Evolutionary conservation across 805 yeast species (phyloP).

Genomic region (Cyberlindnera nakhonratchasimensis): DNA sequence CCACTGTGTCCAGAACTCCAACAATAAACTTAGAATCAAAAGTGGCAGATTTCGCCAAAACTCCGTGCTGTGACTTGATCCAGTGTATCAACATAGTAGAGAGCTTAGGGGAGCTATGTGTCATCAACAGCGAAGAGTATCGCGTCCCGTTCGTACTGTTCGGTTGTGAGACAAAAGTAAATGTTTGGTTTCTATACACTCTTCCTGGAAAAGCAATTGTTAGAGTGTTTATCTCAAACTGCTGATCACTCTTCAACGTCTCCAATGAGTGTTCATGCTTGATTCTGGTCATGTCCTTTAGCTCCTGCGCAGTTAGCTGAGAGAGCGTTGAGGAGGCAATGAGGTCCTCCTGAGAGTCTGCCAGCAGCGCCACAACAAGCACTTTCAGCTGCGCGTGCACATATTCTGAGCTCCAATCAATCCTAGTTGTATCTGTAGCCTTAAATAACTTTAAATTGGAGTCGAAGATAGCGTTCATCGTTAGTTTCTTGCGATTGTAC

Average conservation of each 20-base stretch:
- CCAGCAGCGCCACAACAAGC: conserved; percentile 22
- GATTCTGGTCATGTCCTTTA: conserved; percentile 17
- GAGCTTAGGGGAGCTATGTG: conserved; percentile 17
- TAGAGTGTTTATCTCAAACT: conserved; percentile 8
- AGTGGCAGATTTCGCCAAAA: conserved; percentile 24
- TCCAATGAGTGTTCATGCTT: conserved; percentile 4
- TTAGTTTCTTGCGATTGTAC: background rate
- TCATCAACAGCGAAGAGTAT: conserved; percentile 15
- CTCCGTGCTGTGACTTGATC: conserved; percentile 29
- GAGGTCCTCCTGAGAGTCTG: conserved; percentile 25
- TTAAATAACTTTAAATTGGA: conserved; percentile 20
- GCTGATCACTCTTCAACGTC: conserved; percentile 2
- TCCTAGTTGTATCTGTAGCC: conserved; percentile 4
- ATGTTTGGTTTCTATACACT: conserved; percentile 19
- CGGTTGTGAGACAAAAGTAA: conserved; percentile 15
- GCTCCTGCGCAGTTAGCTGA: conserved; percentile 16
- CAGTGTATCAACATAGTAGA: conserved; percentile 26
- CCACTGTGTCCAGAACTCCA: conserved; percentile 25
- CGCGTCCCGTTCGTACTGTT: conserved; percentile 1
- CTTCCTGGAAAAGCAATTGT: conserved; percentile 21
- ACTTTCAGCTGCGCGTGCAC: conserved; percentile 17
- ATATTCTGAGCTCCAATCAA: conserved; percentile 12
- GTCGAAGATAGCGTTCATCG: conserved; percentile 18
- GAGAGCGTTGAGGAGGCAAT: conserved; percentile 19
- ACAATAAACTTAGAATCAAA: conserved; percentile 27